Base-by-base conservation (phyloP, 1,284 basidiomycete genomes). In the Ceratobasidium sp. region DNA sequence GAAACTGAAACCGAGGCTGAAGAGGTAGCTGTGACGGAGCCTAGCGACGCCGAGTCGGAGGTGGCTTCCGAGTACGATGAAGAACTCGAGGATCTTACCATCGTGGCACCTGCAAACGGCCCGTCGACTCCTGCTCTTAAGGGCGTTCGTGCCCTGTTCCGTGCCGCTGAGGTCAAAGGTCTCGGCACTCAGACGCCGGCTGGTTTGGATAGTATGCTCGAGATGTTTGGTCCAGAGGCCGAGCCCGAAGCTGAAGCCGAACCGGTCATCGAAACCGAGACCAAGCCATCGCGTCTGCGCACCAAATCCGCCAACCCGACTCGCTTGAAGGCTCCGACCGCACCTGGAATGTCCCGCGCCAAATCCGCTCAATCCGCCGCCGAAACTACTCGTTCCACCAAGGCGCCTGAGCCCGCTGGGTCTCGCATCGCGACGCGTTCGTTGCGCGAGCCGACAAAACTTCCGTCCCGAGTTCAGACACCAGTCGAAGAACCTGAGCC, bases 241-340 rank as follows among this genome's bases (percentile, higher is more conserved):
- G 67, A 69, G 67, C 67, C 58, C 1, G 64, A 39, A n/a, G 5
- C 67, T 20, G 61, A 66, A 39, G 23, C 23, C 46, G 60, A 63
- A 46, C 56, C 39, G 9, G 2, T 28, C 15, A 39, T 42, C 28
- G 61, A 76, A 42, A 49, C 46, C 13, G 69, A 71, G 13, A 42
- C 46, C n/a, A 76, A 76, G 44, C n/a, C 63, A 18, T 20, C 60
- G 18, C 73, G 73, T 39, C 61, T 76, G n/a, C 63, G 73, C 3
- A 76, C 73, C 49, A 76, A 76, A 44, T 76, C 73, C n/a, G 73
- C 73, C 39, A 61, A 76, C 13, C 73, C 73, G 20, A 53, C 63
- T n/a, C 73, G 73, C 56, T 20, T 63, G 13, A 76, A 66, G 73
- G 61, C 49, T 23, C 60, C 73, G 4, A 55, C 49, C 28, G 60